Evolutionary conservation across 805 yeast genomes (phyloP).

Genomic region (Nakazawaea holstii): DNA sequence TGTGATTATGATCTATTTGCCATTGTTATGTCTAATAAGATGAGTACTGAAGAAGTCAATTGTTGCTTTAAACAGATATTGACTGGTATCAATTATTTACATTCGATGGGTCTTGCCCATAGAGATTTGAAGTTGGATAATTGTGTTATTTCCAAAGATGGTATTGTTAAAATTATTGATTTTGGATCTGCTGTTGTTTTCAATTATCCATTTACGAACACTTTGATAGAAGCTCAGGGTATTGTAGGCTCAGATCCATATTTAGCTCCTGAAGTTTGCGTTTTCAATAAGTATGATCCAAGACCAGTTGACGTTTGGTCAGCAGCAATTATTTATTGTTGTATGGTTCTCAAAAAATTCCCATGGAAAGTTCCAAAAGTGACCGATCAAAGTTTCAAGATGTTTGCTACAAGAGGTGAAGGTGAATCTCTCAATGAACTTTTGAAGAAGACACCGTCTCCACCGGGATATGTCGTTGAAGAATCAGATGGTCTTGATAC

Average conservation of each 20-base stretch:
- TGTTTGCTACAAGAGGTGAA: slow-evolving; percentile 70
- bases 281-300: slow-evolving; percentile 79
- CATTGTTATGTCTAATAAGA: slow-evolving; percentile 88
- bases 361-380: slow-evolving; percentile 93
- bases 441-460: slow-evolving; percentile 49
- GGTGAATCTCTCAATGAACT: slow-evolving; percentile 63
- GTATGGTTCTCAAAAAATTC: slow-evolving; percentile 87
- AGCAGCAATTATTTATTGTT: slow-evolving; percentile 82
- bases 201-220: slow-evolving; percentile 76
- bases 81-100: slow-evolving; percentile 77
- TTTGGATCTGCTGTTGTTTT: slow-evolving; percentile 93
- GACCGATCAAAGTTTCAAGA: slow-evolving; percentile 75
- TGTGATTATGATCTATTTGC: slow-evolving; percentile 92
- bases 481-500: background rate
- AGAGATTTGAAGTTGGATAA: slow-evolving; percentile 89
- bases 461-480: slow-evolving; percentile 24
- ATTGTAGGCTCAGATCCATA: slow-evolving; percentile 88
- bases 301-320: slow-evolving; percentile 95
- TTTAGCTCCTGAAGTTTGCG: slow-evolving; percentile 88
- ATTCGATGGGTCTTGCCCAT: slow-evolving; percentile 82
- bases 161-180: slow-evolving; percentile 86
- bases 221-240: slow-evolving; percentile 71
- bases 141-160: slow-evolving; percentile 78
- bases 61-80: slow-evolving; percentile 88
- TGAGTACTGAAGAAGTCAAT: slow-evolving; percentile 72